Base-by-base conservation (phyloP, 2,329 filamentous ascomycete genomes). In the Bipolaris zeicola region DNA sequence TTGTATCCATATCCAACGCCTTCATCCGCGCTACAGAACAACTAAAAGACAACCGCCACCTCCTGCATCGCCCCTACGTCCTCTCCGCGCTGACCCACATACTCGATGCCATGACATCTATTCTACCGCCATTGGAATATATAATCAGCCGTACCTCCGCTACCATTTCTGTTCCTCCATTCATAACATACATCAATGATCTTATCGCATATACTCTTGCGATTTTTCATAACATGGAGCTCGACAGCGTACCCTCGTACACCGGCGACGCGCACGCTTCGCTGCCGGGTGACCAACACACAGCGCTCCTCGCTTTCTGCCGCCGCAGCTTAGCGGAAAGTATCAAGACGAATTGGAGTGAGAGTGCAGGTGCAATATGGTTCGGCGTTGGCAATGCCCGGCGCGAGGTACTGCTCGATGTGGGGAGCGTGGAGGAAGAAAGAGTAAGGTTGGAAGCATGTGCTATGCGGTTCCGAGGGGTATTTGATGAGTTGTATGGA, bases 71-170 rank as follows among this genome's bases (percentile, higher is more conserved):
- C 16, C 63, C 80, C 1, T 60, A 71, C 5, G 68, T 78, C 2
- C 64, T 83, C 2, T 61, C 74, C 20, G 77, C 76, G 11, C 51
- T 81, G 6, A 61, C 69, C 1, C 65, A 74, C 0, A 76, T 80
- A 52, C 65, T 82, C 24, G 68, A 78, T 6, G 75, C 77, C 53
- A 74, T 81, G 13, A 73, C 66, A 0, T 74, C 78, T 2, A 70
- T 76, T 1, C 56, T 83, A 1, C 71, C 76, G 1, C 60, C 79
- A 1, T 55, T 84, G 0, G 79, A 83, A 49, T 84, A 84, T 59
- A 71, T 84, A 26, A 68, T 77, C 31, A 64, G 73, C 24, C 76
- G 73, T 64, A 62, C 50, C 24, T 36, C 41, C 1, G 24, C 5
- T 58, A 61, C 10, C 18, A 61, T 3, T 16, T 1, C 6, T 16